Evolutionary conservation across 257 asterid genomes (phyloP), one percentile per base, ranked within the genome.

Genomic region (Thymus mandschuricus): DNA sequence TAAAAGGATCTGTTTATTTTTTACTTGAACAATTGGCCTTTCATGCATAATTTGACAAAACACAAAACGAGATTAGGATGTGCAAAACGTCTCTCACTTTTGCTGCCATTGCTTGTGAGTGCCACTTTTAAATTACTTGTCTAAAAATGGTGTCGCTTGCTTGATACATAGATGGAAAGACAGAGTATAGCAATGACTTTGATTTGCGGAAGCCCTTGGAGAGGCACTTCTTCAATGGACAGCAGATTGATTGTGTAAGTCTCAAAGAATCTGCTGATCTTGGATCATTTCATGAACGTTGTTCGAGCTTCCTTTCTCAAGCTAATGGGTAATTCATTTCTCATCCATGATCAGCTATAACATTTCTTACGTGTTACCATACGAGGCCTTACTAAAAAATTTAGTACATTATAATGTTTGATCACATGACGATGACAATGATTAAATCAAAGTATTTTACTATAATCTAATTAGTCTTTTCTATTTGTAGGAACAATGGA

Each of bases 171-270:
- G 99, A 85, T 83, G 93, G 87, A 81, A 89, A 88, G 75, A 77
- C 92, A 67, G 97, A 86, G 70, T 92, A 84, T 69, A 88, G 96
- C 87, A 80, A 80, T 75, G 96, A 89, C 55, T 95, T 95, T 72
- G 96, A 95, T 84, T 73, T 95, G 85, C 85, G 95, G 84, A 95
- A 87, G 88, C 98, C 99, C 68, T 74, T 95, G 29, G 96, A 88
- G 75, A 86, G 99, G 77, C 98, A 86, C 68, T 77, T 82, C 73
- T 84, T 84, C 61, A 87, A 61, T 75, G 95, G 95, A 59, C 84
- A 75, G 48, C 84, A 30, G 64, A 82, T 95, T 69, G 89, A 82
- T 51, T 89, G 98, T 73, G 67, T 92, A 74, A 89, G 92, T 83
- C 93, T 95, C 69, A 86, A 73, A 44, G 79, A 83, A 68, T 88